Percentiles rank a stretch among this genome's conserved stretches.
Evolutionary conservation across 371 early-diverging fungal genomes (phyloP).

Genomic region (Apophysomyces trapeziformis): DNA sequence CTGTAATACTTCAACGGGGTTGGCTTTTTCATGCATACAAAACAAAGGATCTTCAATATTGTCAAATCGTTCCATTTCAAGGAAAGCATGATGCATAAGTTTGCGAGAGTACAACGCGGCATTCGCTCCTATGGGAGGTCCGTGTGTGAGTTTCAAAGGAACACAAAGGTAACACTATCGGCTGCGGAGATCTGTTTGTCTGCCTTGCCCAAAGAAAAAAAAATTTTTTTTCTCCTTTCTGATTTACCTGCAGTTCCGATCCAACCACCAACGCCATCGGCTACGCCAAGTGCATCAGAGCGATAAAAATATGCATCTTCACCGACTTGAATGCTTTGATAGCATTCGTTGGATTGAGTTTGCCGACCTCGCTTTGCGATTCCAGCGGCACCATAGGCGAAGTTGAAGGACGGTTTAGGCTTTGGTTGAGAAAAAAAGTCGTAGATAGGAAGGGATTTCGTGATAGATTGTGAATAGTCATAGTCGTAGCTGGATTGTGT

Average conservation of each 20-base stretch:
- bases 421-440: constrained; percentile 30
- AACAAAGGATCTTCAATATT: constrained; percentile 18
- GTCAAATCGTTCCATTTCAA: constrained; percentile 74
- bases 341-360: constrained; percentile 23
- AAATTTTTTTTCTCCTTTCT: constrained; percentile 10
- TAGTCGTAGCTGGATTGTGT: constrained; percentile 8
- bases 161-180: not conserved
- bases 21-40: constrained; percentile 21
- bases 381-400: constrained; percentile 76
- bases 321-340: constrained; percentile 73
- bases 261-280: constrained; percentile 86
- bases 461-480: not conserved
- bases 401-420: constrained; percentile 58
- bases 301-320: constrained; percentile 80
- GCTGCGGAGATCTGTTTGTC: not conserved
- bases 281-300: constrained; percentile 75
- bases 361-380: constrained; percentile 65
- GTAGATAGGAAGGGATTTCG: constrained; percentile 22
- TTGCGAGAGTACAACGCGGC: constrained; percentile 87
- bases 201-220: not conserved
- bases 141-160: not conserved
- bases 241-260: constrained; percentile 42
- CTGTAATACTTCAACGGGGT: constrained; percentile 75
- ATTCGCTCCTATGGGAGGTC: constrained; percentile 65
- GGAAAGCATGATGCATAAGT: constrained; percentile 87